Evolutionary conservation across 2,329 filamentous ascomycete genomes (phyloP), one percentile per base, ranked within the genome.

Genomic region (Colletotrichum horii): DNA sequence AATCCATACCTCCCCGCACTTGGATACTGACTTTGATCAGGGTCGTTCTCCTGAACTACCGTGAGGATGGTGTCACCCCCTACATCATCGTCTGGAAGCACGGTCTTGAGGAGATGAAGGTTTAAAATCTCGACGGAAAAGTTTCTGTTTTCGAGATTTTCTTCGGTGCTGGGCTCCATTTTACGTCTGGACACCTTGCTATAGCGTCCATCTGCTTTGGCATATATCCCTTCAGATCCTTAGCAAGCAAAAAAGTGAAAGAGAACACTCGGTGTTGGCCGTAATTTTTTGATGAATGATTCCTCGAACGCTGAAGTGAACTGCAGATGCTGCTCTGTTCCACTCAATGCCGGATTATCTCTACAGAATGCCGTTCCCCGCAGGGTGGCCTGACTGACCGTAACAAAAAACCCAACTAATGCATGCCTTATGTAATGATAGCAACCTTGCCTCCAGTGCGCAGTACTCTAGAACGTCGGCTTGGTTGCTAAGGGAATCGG

Each of bases 71-170:
- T 86, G 86, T 94, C 80, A 98, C 96, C 71, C 97, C 97, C 76
- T 99, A 91, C 85, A 90, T 98, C 82, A 94, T 92, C 80, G 88
- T 97, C 89, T 98, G 96, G 96, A 98, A 98, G 93, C 94, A 98
- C 89, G 97, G 96, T 83, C 88, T 98, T 79, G 89, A 88, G 81
- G 93, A 94, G 89, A 93, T 92, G 90, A 98, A 99, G 95, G 96
- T 98, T 81, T 99, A 96, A 90, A 80, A 64, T 75, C 66, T 66
- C 48, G 24, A 43, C 52, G 48, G 71, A 52, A n/a, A 28, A 48
- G 30, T 56, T 66, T 62, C 61, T 75, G 66, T 65, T 75, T 76
- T 62, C 60, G 62, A 74, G 71, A 64, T 74, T 75, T 71, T 76
- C 70, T 16, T 64, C 24, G 66, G 74, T 76, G 71, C 52, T 61